Base-by-base conservation (phyloP, 495 filamentous ascomycete species). In the Aspergillus bridgeri region DNA sequence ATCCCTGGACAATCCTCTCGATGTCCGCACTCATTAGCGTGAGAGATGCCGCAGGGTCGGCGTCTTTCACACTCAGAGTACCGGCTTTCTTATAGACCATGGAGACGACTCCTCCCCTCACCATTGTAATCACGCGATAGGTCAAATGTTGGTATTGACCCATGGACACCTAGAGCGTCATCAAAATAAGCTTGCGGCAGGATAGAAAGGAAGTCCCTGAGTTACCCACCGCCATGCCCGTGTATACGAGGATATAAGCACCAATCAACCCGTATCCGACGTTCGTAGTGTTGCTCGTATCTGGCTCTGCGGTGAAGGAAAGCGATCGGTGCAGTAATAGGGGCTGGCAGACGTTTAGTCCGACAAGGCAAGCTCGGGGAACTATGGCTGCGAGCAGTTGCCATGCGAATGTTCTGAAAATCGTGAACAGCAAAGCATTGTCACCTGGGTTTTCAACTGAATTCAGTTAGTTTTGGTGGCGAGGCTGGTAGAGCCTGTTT, bases 11-110 rank as follows among this genome's bases (percentile, higher is more conserved):
- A 29, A 85, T 78, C 20, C 80, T 65, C 61, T 85, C 83, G 13
- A 85, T 69, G 58, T 87, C 84, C 6, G 83, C 83, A 71, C 81
- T 88, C 79, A 87, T 86, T 4, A 88, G 67, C 0, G 86, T 87
- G 3, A 86, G 53, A 0, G 82, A 79, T 17, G 79, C 74, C 13
- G 83, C 74, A 20, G 79, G 71, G 49, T 81, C 81, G 0, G 75
- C 71, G 17, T 73, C 69, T 18, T 69, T 71, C 2, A 80, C 61
- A 24, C 62, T 77, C 6, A 77, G 67, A 11, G 66, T 65, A 42
- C 58, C 78, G 4, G 84, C 77, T 58, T 77, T 72, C 23, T 69
- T 71, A 60, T 82, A 88, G 20, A 88, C 74, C 62, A 83, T 79
- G 2, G 75, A 77, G 9, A 83, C 75, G 2, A 90, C 67, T 4